Base-by-base conservation (phyloP, 805 yeast species). In the Candida oleophila region DNA sequence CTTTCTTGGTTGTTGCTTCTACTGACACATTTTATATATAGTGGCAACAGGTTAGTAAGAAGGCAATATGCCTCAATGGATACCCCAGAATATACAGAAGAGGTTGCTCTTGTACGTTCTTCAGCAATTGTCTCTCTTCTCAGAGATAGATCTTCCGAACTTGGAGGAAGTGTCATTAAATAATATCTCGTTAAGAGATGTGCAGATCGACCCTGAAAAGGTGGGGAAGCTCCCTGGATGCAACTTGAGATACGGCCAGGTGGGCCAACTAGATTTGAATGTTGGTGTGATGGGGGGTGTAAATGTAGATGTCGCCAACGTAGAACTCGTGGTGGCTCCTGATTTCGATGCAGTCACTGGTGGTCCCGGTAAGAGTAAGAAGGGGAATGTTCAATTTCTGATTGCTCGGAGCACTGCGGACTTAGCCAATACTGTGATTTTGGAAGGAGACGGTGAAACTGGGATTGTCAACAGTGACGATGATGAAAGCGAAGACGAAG, bases 21-120 rank as follows among this genome's bases (percentile, higher is more conserved):
- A 7, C 30, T 25, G 30, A 11, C 11, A 25, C 30, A 5, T 25
- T 5, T 25, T 11, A n/a, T n/a, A n/a, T n/a, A n/a, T n/a, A n/a
- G n/a, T n/a, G n/a, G n/a, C n/a, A n/a, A n/a, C n/a, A n/a, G n/a
- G n/a, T n/a, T 25, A 25, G 11, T 25, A 7, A 25, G 30, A 25
- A 7, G 30, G 30, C 5, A 25, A 5, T 11, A 25, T 25, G 30
- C 65, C 74, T 60, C 56, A 59, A 50, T 89, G 96, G 95, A 76
- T 88, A 64, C 92, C 96, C 4, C 92, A 85, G 62, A 87, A 86
- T 64, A 74, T 91, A 37, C 96, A 90, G 58, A 86, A 87, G 66
- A 73, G 96, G 55, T 77, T 90, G 34, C 77, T 91, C 38, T 80
- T 87, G 38, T 89, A 89, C 63, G 80, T 90, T 3, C 76, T 91